Base-by-base conservation (phyloP, 148 eudicot species). In the Rhododendron molle region DNA sequence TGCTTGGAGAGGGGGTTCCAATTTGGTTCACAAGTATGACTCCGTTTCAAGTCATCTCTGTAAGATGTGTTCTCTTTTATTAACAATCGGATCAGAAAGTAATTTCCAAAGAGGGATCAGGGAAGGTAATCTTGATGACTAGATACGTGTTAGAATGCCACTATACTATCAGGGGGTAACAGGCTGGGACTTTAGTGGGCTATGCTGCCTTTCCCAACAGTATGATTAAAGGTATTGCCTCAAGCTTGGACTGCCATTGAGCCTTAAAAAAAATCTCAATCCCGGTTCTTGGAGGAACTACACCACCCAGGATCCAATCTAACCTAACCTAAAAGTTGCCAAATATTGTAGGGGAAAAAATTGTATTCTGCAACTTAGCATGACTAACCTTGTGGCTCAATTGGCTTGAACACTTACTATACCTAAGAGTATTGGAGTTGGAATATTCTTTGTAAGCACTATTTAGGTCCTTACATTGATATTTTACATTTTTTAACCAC, bases 1-100 rank as follows among this genome's bases (percentile, higher is more conserved):
- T 93, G 99, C 98, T 85, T 92, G 84, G 85, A 95, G 87, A 92
- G 99, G 95, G 84, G 92, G 99, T 86, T 94, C 98, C 20, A 86
- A 82, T 80, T 88, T 96, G 30, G 93, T 95, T 89, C 89, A 95
- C 73, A 93, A 95, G 97, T 95, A 95, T 85, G 97, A 87, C 56
- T 58, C 23, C 56, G 2, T 82, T 43, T 2, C 28, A 69, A 28
- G 73, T 83, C 34, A 40, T 34, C 81, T 76, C 40, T 65, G 38
- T 73, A 67, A 13, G 58, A 85, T 5, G 16, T 56, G 26, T 38
- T 38, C 5, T 85, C 11, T 79, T 67, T 65, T 50, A 5, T 23
- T 23, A 12, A 21, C 58, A 34, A 40, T 77, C 26, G 40, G 73
- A 38, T 60, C 8, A 54, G 43, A 81, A 54, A 81, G 44, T 13